These are phyloP conservation scores for Jacaranda copaia DNA, from an alignment of 257 asterid species.

Conservation along the genomic window DNA sequence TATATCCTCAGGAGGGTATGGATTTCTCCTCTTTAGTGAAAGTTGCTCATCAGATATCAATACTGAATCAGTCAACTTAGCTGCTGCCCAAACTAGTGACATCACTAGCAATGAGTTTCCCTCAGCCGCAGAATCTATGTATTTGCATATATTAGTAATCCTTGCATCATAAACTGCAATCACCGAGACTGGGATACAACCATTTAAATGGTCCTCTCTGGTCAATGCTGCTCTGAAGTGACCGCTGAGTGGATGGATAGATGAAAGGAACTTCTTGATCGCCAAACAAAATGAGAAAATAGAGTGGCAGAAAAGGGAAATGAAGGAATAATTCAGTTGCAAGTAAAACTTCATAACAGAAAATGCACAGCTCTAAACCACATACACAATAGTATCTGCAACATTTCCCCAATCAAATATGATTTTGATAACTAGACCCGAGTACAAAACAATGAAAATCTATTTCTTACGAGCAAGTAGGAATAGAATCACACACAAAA, in stretches of 20 bases:
- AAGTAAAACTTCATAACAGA: constrained; percentile 13
- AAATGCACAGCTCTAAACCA: constrained; percentile 18
- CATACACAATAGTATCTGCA: constrained; percentile 6
- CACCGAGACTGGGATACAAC: constrained; percentile 79
- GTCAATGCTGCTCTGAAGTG: constrained; percentile 86
- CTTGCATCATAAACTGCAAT: constrained; percentile 73
- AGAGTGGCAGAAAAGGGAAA: constrained; percentile 8
- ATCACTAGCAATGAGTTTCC: constrained; percentile 55
- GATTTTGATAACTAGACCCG: no score
- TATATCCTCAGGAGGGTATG: constrained; percentile 55
- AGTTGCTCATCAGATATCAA: constrained; percentile 55
- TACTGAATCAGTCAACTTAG: constrained; percentile 54
- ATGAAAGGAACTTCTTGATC: constrained; percentile 71
- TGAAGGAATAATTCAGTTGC: constrained; percentile 23
- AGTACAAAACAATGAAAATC: no score
- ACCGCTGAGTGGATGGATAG: constrained; percentile 81
- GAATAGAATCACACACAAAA: no score
- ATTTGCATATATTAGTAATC: constrained; percentile 72
- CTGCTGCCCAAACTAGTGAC: constrained; percentile 70
- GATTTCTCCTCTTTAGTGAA: constrained; percentile 64
- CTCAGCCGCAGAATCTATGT: constrained; percentile 67
- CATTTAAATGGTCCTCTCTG: constrained; percentile 63
- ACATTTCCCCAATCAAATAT: neutral
- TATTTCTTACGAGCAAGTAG: no score
- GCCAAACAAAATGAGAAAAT: constrained; percentile 33